Conservation (phyloP, 2,329 filamentous ascomycete species). For the Aspergillus novofumigatus region DNA sequence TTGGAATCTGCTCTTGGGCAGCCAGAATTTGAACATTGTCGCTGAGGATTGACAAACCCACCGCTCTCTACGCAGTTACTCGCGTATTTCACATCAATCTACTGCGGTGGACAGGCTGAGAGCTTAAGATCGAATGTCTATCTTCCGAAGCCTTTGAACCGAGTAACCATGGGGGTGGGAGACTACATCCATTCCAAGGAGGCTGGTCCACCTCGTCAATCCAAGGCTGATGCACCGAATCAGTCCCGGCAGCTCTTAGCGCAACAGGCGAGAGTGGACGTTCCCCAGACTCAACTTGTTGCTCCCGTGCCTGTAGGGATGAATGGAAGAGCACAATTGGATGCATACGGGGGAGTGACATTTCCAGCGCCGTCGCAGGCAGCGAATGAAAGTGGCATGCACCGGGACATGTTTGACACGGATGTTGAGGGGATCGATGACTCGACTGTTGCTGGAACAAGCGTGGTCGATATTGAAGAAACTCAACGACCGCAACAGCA, state of each 20-base stretch:
- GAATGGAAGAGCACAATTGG: slow-evolving; percentile 16
- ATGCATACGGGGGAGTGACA: slow-evolving; percentile 14
- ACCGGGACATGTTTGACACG: slow-evolving; percentile 39
- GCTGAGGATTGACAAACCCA: background rate
- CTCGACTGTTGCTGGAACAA: slow-evolving; percentile 38
- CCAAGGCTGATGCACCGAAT: slow-evolving; percentile 17
- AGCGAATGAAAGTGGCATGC: slow-evolving; percentile 12
- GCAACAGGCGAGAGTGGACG: slow-evolving; percentile 32
- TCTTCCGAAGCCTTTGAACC: background rate
- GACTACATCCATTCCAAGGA: slow-evolving; percentile 41
- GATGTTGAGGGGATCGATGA: slow-evolving; percentile 43
- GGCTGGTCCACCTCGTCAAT: slow-evolving; percentile 26
- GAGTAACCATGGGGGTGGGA: slow-evolving; percentile 36
- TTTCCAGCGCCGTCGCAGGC: slow-evolving; percentile 16
- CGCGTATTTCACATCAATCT: background rate
- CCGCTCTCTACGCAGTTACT: background rate
- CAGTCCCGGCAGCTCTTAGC: slow-evolving; percentile 31
- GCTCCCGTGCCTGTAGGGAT: slow-evolving; percentile 12
- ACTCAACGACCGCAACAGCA: slow-evolving; percentile 7
- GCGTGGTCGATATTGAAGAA: slow-evolving; percentile 35
- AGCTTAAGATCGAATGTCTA: background rate
- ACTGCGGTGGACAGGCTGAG: background rate
- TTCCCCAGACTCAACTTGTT: slow-evolving; percentile 26
- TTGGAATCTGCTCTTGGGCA: background rate
- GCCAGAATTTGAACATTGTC: slow-evolving; percentile 6